phyloP scores from a whole-genome alignment of 2,329 filamentous ascomycete species.

The Trichophyton mentagrophytes region DNA sequence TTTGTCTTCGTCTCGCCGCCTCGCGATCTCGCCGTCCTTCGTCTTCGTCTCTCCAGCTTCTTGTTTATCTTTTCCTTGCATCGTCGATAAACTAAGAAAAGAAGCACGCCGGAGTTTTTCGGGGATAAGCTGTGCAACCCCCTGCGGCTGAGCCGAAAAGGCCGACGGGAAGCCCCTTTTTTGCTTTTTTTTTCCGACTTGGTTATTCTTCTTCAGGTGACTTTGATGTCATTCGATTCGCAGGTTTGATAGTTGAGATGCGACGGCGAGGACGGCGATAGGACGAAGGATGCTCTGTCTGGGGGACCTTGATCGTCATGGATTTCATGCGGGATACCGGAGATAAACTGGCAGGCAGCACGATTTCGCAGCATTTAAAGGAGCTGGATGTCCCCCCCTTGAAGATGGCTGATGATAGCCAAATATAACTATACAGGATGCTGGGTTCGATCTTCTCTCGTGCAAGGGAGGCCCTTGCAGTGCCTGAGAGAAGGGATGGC shows the following conservation, averaged over 20 bases:
- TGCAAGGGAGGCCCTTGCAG: neutral
- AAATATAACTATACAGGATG: neutral
- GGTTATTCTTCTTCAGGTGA: neutral
- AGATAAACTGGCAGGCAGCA: neutral
- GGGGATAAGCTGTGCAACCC: neutral
- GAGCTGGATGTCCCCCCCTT: no score
- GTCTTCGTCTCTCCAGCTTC: neutral
- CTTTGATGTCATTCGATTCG: neutral
- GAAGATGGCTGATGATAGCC: no score
- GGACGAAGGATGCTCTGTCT: neutral
- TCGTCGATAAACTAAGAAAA: neutral
- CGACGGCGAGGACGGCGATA: neutral
- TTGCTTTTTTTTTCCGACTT: neutral
- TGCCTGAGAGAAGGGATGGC: neutral
- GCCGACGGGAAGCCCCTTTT: neutral
- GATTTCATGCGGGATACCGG: neutral
- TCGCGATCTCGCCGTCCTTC: neutral
- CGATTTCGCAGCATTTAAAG: neutral
- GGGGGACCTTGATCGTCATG: neutral
- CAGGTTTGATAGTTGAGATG: neutral
- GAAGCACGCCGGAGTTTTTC: neutral
- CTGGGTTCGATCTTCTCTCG: conserved; percentile 2
- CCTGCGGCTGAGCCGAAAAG: conserved; percentile 1
- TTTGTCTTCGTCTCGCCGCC: neutral
- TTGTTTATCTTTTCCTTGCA: neutral